Percentiles rank a stretch among this genome's conserved stretches.
Conservation (phyloP, 1,284 basidiomycete genomes). For the Macrocystidia cucumis region DNA sequence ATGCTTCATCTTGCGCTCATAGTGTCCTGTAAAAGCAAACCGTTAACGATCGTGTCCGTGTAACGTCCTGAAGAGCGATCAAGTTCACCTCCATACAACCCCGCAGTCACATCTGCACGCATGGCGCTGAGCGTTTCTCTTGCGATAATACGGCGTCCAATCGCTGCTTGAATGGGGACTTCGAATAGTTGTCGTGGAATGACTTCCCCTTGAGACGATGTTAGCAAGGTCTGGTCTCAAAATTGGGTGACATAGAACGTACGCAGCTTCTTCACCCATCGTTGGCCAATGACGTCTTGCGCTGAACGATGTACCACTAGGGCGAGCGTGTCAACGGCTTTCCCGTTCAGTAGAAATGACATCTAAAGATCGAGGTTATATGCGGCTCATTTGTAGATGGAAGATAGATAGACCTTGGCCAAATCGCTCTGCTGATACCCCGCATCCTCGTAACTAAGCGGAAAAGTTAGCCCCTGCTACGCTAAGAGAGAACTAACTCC, state of each 20-base stretch:
- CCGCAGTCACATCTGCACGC: slow-evolving; percentile 93
- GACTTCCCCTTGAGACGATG: slow-evolving; percentile 59
- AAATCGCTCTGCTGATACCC: slow-evolving; percentile 79
- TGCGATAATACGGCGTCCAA: slow-evolving; percentile 85
- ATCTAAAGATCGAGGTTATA: slow-evolving; percentile 40
- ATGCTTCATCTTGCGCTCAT: slow-evolving; percentile 89
- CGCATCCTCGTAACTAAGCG: slow-evolving; percentile 80
- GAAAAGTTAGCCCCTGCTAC: slow-evolving; percentile 5
- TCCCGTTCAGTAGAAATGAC: slow-evolving; percentile 81
- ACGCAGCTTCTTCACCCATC: slow-evolving; percentile 91
- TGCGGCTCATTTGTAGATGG: slow-evolving; percentile 1
- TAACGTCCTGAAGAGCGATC: neutral
- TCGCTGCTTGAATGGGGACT: slow-evolving; percentile 83
- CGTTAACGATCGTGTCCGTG: slow-evolving; percentile 2
- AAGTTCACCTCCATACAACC: slow-evolving; percentile 76
- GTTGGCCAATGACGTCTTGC: slow-evolving; percentile 64
- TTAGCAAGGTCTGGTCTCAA: slow-evolving; percentile 1
- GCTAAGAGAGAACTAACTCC: slow-evolving; percentile 18
- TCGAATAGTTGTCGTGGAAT: slow-evolving; percentile 93
- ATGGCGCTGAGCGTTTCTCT: slow-evolving; percentile 84
- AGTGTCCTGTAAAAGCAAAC: slow-evolving; percentile 48
- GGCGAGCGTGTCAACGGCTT: slow-evolving; percentile 88
- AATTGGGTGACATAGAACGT: slow-evolving; percentile 20
- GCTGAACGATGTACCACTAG: slow-evolving; percentile 78
- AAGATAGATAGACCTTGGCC: slow-evolving; percentile 52